A percentile compares a stretch with the other conserved stretches of the same genome.
Conservation (phyloP, 495 filamentous ascomycete genomes). For the Aspergillus wentii region DNA sequence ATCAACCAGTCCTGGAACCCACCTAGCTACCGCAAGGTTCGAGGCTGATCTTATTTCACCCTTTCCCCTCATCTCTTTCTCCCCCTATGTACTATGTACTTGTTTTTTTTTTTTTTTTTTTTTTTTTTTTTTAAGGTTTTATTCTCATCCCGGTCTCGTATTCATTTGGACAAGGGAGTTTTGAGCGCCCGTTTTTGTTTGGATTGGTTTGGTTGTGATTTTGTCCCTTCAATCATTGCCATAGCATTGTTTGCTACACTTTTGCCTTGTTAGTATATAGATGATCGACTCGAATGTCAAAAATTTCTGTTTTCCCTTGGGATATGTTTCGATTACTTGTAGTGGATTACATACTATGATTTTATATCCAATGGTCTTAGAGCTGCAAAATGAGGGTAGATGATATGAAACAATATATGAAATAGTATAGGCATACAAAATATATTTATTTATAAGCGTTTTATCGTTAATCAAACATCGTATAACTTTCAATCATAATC, state of each 20-base stretch:
- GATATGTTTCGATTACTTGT: too few species aligned
- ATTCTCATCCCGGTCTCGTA: background rate
- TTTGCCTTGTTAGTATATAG: too few species aligned
- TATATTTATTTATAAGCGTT: background rate
- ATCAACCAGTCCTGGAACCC: constrained; percentile 80
- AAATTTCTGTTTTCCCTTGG: too few species aligned
- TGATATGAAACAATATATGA: background rate
- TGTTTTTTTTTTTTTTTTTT: constrained; percentile 1
- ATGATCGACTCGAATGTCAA: too few species aligned
- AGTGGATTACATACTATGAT: too few species aligned
- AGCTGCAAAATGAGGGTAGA: background rate
- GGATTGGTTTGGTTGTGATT: background rate
- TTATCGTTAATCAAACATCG: too few species aligned
- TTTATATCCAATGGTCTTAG: too few species aligned
- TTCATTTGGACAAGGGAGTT: background rate
- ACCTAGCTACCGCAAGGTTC: constrained; percentile 94
- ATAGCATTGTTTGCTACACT: too few species aligned
- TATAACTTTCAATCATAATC: too few species aligned
- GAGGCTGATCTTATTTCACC: constrained; percentile 43
- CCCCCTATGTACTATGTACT: background rate
- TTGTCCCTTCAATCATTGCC: background rate
- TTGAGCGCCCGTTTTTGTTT: background rate
- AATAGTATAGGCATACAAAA: background rate
- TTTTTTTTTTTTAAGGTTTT: constrained; percentile 1
- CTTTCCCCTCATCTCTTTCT: constrained; percentile 2